Base-by-base conservation (phyloP, 306 rosid species). In the Chamaecrista fasciculata region DNA sequence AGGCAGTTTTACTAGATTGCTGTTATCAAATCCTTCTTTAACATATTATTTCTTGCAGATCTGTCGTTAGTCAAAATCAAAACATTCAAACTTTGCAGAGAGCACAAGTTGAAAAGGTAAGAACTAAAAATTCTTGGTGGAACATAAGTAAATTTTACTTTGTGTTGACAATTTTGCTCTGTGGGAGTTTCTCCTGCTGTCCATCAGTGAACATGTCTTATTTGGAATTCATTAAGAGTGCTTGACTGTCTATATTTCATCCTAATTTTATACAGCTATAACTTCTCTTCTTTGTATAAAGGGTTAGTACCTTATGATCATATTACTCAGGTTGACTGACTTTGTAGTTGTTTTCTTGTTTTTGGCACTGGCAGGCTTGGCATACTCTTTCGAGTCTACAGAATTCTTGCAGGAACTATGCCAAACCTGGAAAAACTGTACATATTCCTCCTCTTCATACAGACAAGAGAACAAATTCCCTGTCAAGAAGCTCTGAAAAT, bases 51-150 rank as follows among this genome's bases (percentile, higher is more conserved):
- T 70, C 59, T 75, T 55, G 19, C 82, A 94, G 97, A 86, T 79
- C 61, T 59, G 76, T 77, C 62, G 49, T 67, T 18, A 37, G 8
- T 66, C 89, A 44, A 69, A 62, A 74, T 77, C 86, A 74, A 77
- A 82, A 79, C 64, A 46, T 77, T 86, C 85, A 62, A 74, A 79
- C 56, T 76, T 70, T 85, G 73, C 91, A 62, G 44, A 83, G 73
- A 56, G 67, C 70, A 34, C 85, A 82, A 62, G 73, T 84, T 80
- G 92, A 88, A 48, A 94, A 88, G 96, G 99, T 94, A 82, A 68
- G 51, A 79, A 51, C 53, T 94, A 82, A 68, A 58, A 79, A 51
- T 60, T 34, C 49, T 56, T 4, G 42, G 24, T 12, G 60, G 16
- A 74, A 15, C 49, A 5, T 4, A 51, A 33, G 44, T 60, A 26